Evolutionary conservation across 2,329 filamentous ascomycete genomes (phyloP), one percentile per base, ranked within the genome.

Genomic region (Diaporthe eres): DNA sequence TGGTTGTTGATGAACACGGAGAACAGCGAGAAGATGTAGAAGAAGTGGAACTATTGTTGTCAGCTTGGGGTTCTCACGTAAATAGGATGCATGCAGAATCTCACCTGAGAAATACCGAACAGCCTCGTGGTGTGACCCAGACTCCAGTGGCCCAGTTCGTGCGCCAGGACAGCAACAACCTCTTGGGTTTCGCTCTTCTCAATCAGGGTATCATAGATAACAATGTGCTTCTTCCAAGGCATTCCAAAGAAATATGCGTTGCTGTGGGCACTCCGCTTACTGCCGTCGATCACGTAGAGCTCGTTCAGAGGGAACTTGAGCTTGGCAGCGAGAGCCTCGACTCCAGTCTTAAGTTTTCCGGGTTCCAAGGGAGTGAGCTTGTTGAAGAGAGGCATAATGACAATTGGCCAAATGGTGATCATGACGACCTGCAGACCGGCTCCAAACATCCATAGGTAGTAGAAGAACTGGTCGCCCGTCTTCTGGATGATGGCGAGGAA

Each of bases 201-300:
- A 78, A 99, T 95, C 78, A 99, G 87, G 7, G 97, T 99, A 83
- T 99, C 97, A 84, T 98, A 99, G 82, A 99, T 97, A 82, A 99
- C 97, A 87, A 99, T 99, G 88, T 98, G 97, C 91, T 98, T 98
- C 91, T 98, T 98, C 96, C 96, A 99, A 57, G 97, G 97, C 74
- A 99, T 91, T 77, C 97, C 97, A 81, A 97, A 98, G 87, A 99
- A 99, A 86, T 97, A 98, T 28, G 95, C 94, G 82, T 98, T 98
- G 86, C 93, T 95, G 86, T 98, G 95, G 34, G 94, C 94, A 82
- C 93, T 95, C 80, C 95, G 91, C 88, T 96, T 96, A 87, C 94
- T 96, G 68, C 95, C 95, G 83, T 98, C 95, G 81, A 99, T 99
- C 81, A 98, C 96, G 82, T 98, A 95, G 60, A 99, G 90, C 82